These are phyloP conservation scores for Neonectria hederae DNA, from an alignment of 2,329 filamentous ascomycete species.

Conservation along the genomic window DNA sequence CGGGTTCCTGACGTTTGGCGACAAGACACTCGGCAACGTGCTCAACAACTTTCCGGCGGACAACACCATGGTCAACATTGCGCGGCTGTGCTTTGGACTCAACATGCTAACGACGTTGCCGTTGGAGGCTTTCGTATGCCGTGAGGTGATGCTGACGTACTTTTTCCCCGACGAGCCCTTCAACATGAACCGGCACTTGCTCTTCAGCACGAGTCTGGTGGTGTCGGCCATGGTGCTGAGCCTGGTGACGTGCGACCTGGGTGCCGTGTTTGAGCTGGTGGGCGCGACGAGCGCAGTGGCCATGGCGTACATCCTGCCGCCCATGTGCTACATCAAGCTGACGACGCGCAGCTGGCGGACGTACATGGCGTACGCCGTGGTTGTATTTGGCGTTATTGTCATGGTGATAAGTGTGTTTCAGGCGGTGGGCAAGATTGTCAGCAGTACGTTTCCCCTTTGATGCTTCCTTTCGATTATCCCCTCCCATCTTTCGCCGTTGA, in stretches of 20 bases:
- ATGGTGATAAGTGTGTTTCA: slow-evolving; percentile 84
- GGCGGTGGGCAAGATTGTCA: slow-evolving; percentile 73
- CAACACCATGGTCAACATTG: slow-evolving; percentile 94
- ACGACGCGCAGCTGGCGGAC: slow-evolving; percentile 80
- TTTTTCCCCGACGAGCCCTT: slow-evolving; percentile 76
- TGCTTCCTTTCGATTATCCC: neutral
- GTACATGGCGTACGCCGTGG: slow-evolving; percentile 75
- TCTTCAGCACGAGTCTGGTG: slow-evolving; percentile 88
- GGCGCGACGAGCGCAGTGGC: slow-evolving; percentile 94
- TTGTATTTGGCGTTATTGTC: slow-evolving; percentile 80
- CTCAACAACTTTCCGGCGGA: slow-evolving; percentile 96
- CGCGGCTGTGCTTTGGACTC: slow-evolving; percentile 92
- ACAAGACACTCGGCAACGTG: slow-evolving; percentile 91
- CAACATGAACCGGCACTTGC: slow-evolving; percentile 83
- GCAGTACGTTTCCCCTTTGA: slow-evolving; percentile 49
- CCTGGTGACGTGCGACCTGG: slow-evolving; percentile 90
- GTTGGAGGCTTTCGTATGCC: slow-evolving; percentile 95
- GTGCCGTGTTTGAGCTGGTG: slow-evolving; percentile 93
- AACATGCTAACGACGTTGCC: slow-evolving; percentile 99
- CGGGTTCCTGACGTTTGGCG: slow-evolving; percentile 93
- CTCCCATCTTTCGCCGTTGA: neutral
- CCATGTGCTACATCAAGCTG: slow-evolving; percentile 93
- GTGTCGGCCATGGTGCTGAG: slow-evolving; percentile 79
- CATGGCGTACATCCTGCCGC: slow-evolving; percentile 93
- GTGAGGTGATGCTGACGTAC: slow-evolving; percentile 95